Evolutionary conservation across 73 alveolate genomes (phyloP), one percentile per base, ranked within the genome.

Genomic region (Effrenium voratum): DNA sequence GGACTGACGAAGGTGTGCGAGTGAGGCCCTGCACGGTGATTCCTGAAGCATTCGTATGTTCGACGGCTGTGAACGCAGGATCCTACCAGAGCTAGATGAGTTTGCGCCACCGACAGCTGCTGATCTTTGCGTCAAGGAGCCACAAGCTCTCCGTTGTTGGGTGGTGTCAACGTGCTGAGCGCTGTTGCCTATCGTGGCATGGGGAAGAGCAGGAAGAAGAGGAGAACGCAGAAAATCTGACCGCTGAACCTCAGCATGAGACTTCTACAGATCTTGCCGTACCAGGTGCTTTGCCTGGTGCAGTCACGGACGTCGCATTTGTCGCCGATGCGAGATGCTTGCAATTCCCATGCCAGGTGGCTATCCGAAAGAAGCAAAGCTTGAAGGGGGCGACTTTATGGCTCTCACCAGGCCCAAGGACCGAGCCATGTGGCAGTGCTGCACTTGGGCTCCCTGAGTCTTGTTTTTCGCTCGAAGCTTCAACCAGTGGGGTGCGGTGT

Each of bases 341-440:
- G 72, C n/a, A 22, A 2, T 0, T 57, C 28, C 28, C n/a, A 22
- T 22, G 1, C 68, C 46, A 45, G 90, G 70, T 28, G 52, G 95
- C 95, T 87, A 87, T 44, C 95, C 95, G 5, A 34, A 45, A 28
- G 45, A 59, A 38, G 82, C 49, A 28, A 34, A 59, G 30, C 34
- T 12, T 22, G 95, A 90, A 57, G 97, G 97, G 22, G 97, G 97
- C 0, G 97, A 90, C 76, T 90, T 90, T 34, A 90, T 90, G 97
- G 97, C 97, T 22, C 52, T 90, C 75, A 90, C 97, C 32, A 66
- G 97, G 47, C 97, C 97, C 3, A 90, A 90, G 97, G 97, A 90
- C 93, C 2, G 93, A 43, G 70, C 30, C 8, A 8, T 30, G 12
- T 16, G 41, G 43, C 3, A 16, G 79, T 30, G 19, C 8, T 66